Conservation (phyloP, 169 alveolate species). For the Hepatocystis sp. region DNA sequence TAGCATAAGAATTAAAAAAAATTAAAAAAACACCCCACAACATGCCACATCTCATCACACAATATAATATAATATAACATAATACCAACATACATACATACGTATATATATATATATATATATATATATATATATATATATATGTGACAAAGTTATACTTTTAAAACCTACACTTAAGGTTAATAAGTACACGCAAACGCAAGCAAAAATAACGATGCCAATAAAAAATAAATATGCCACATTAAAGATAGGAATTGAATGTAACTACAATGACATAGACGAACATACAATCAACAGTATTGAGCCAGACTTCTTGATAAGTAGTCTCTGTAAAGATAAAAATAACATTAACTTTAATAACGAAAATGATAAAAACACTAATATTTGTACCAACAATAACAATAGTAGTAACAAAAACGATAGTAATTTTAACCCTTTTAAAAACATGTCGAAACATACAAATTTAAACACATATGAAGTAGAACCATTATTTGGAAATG, state of each 20-base stretch:
- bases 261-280: slow-evolving; percentile 14
- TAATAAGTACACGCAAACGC: too few relatives aligned
- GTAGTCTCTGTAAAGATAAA: slow-evolving; percentile 1
- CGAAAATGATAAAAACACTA: too few relatives aligned
- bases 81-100: too few relatives aligned
- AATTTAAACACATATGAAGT: slow-evolving; percentile 16
- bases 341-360: too few relatives aligned
- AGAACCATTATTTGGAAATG: slow-evolving; percentile 51
- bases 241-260: slow-evolving; percentile 57
- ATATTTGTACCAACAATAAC: neutral
- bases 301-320: slow-evolving; percentile 38
- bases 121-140: too few relatives aligned
- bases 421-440: neutral
- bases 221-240: slow-evolving; percentile 58
- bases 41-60: too few relatives aligned
- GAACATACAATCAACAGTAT: slow-evolving; percentile 5
- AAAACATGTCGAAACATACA: too few relatives aligned
- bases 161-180: neutral
- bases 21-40: too few relatives aligned
- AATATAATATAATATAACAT: too few relatives aligned
- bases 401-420: neutral
- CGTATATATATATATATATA: too few relatives aligned
- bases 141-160: neutral
- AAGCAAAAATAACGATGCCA: too few relatives aligned
- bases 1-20: too few relatives aligned